Conservation (phyloP, 371 early-diverging fungal genomes). For the Neoconidiobolus thromboides region DNA sequence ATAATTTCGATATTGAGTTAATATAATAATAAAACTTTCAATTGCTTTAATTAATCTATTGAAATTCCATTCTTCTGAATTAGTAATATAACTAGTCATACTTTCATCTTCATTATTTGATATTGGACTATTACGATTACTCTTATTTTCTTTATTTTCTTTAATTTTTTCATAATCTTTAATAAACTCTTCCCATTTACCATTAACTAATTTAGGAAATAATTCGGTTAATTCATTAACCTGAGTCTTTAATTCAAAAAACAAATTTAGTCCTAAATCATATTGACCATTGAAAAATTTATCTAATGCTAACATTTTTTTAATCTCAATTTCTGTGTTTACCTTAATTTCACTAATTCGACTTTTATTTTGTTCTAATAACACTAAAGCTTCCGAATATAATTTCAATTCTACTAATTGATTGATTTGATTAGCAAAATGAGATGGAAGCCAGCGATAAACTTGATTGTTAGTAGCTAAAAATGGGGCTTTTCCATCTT, state of each 20-base stretch:
- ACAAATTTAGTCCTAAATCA: constrained; percentile 52
- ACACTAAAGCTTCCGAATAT: constrained; percentile 12
- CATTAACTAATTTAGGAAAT: background rate
- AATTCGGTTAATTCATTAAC: constrained; percentile 38
- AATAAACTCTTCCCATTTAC: background rate
- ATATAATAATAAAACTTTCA: background rate
- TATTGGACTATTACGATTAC: background rate
- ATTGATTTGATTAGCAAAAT: constrained; percentile 69
- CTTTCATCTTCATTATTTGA: constrained; percentile 33
- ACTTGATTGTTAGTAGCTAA: constrained; percentile 56
- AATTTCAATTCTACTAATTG: constrained; percentile 15
- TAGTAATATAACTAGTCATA: constrained; percentile 47
- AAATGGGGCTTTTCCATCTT: constrained; percentile 52
- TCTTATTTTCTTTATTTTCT: background rate
- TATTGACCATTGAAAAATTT: constrained; percentile 56
- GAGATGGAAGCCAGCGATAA: constrained; percentile 69
- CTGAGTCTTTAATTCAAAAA: constrained; percentile 66
- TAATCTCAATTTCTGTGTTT: constrained; percentile 26
- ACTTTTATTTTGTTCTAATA: constrained; percentile 3
- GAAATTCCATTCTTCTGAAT: constrained; percentile 5
- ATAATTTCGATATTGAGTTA: too few species aligned
- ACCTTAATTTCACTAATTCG: constrained; percentile 2
- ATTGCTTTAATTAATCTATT: background rate
- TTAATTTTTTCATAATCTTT: background rate
- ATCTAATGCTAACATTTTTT: constrained; percentile 67